These are phyloP conservation scores for Penicillium alfredii DNA, from an alignment of 495 filamentous ascomycete species.

Conservation along the genomic window DNA sequence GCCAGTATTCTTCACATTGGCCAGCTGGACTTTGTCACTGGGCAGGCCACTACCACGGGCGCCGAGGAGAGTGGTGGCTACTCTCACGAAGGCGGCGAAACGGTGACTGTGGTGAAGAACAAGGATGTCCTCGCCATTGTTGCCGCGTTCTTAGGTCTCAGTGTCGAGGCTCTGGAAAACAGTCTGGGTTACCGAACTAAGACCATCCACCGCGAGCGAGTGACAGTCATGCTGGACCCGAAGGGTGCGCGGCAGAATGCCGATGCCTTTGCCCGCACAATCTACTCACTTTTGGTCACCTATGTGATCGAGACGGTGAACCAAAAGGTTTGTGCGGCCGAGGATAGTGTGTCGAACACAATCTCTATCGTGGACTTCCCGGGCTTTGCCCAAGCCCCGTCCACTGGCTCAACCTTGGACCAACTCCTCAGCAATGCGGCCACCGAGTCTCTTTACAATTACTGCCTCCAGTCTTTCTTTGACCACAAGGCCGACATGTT, in stretches of 20 bases:
- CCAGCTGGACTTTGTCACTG: constrained; percentile 83
- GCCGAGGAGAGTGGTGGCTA: constrained; percentile 94
- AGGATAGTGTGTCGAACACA: constrained; percentile 86
- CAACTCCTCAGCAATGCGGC: constrained; percentile 94
- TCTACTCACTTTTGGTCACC: constrained; percentile 93
- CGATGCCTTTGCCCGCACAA: constrained; percentile 84
- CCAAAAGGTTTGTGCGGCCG: constrained; percentile 77
- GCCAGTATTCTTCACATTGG: constrained; percentile 91
- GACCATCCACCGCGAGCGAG: constrained; percentile 87
- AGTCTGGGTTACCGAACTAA: constrained; percentile 93
- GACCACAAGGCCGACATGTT: constrained; percentile 85
- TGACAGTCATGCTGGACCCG: constrained; percentile 95
- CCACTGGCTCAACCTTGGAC: constrained; percentile 81
- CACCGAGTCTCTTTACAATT: constrained; percentile 83
- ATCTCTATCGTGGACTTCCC: constrained; percentile 95
- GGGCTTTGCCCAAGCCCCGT: constrained; percentile 76
- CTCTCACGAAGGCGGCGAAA: constrained; percentile 88
- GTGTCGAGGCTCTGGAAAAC: constrained; percentile 70
- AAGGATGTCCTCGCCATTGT: constrained; percentile 82
- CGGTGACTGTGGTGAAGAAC: constrained; percentile 79
- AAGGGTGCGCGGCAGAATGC: constrained; percentile 84
- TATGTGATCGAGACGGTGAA: constrained; percentile 92
- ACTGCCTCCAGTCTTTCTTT: constrained; percentile 92
- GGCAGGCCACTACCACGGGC: constrained; percentile 66
- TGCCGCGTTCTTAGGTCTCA: constrained; percentile 86